These are phyloP conservation scores for Tolypocladium sp. DNA, from an alignment of 2,329 filamentous ascomycete species.

Conservation along the genomic window DNA sequence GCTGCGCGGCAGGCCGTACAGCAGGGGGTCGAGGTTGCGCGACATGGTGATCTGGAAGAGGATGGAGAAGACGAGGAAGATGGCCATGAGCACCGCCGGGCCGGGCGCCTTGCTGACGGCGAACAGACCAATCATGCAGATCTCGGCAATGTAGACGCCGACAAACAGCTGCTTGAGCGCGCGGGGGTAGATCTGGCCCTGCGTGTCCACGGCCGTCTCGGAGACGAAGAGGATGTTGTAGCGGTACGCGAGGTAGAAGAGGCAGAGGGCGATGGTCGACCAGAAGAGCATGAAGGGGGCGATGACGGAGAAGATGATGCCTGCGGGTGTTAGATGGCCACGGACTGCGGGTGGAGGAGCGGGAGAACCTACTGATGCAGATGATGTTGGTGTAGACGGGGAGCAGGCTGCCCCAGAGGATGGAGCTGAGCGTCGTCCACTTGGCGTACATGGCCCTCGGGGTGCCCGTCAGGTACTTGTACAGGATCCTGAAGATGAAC, in stretches of 20 bases:
- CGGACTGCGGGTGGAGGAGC: too few relatives aligned
- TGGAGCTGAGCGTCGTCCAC: constrained; percentile 57
- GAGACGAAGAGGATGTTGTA: constrained; percentile 83
- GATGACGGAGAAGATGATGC: constrained; percentile 74
- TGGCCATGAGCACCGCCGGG: constrained; percentile 65
- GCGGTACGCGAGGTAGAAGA: constrained; percentile 78
- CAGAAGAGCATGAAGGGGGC: constrained; percentile 77
- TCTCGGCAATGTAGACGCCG: constrained; percentile 70
- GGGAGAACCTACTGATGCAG: constrained; percentile 48
- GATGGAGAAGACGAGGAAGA: constrained; percentile 66
- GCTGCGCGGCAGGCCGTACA: constrained; percentile 63
- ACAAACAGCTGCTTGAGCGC: constrained; percentile 80
- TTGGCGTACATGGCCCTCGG: constrained; percentile 70
- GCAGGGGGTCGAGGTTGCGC: constrained; percentile 59
- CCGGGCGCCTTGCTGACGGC: constrained; percentile 57
- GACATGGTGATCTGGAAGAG: constrained; percentile 69
- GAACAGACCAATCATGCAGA: constrained; percentile 77
- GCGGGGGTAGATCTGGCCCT: constrained; percentile 78
- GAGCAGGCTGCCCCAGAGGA: constrained; percentile 71
- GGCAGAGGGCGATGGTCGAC: constrained; percentile 62
- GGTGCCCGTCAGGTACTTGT: constrained; percentile 64
- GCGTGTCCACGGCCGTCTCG: constrained; percentile 73
- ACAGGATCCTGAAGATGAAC: constrained; percentile 57
- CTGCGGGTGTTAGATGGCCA: constrained; percentile 18
- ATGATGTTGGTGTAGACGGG: constrained; percentile 67